Conservation (phyloP, 371 early-diverging fungal genomes). For the Lichtheimia corymbifera region DNA sequence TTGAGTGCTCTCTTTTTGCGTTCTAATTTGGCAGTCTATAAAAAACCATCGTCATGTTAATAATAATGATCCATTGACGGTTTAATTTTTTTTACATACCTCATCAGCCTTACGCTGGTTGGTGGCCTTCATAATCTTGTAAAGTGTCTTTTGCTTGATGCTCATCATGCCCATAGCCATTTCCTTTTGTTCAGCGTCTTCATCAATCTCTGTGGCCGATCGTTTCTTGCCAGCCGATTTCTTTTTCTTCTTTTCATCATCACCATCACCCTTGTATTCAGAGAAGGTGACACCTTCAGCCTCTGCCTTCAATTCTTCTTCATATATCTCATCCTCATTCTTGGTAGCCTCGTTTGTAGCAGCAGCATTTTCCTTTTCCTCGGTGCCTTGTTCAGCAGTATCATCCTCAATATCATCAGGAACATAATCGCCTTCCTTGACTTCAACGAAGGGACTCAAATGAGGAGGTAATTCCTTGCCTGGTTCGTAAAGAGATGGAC, state of each 20-base stretch:
- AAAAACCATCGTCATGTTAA: too few species aligned
- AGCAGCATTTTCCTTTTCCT: constrained; percentile 49
- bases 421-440: constrained; percentile 84
- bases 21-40: constrained; percentile 36
- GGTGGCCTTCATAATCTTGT: constrained; percentile 62
- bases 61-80: too few species aligned
- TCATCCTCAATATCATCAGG: constrained; percentile 61
- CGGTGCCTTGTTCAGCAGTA: constrained; percentile 45
- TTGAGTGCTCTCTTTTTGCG: constrained; percentile 45
- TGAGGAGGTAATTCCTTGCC: constrained; percentile 90
- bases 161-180: constrained; percentile 93
- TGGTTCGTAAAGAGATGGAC: constrained; percentile 72
- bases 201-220: constrained; percentile 61
- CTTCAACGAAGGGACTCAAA: constrained; percentile 91
- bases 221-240: constrained; percentile 59
- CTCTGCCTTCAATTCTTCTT: constrained; percentile 75
- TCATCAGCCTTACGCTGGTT: constrained; percentile 67
- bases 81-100: constrained; percentile 18
- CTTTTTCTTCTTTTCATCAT: constrained; percentile 51
- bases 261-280: constrained; percentile 59
- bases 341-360: constrained; percentile 40
- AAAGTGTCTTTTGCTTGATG: constrained; percentile 87
- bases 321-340: constrained; percentile 52
- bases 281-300: constrained; percentile 74
- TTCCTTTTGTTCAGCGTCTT: constrained; percentile 83